Evolutionary conservation across 768 basidiomycete species (phyloP).

Genomic region (Leccinum imitatum): DNA sequence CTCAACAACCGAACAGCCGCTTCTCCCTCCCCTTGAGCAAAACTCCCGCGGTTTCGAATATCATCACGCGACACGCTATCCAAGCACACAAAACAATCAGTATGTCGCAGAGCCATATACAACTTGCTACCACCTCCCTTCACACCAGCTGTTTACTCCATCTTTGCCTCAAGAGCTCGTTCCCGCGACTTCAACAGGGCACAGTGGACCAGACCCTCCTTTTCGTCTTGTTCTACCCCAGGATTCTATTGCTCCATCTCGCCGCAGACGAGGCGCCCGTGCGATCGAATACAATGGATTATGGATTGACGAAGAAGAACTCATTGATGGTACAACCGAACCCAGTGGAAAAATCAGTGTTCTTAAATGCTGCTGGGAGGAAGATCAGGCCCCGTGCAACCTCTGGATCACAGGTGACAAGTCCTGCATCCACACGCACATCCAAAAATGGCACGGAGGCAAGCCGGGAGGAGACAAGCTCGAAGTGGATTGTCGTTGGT

Average conservation of each 20-base stretch:
- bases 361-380: constrained; percentile 15
- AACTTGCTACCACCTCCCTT: no score
- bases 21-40: no score
- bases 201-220: no score
- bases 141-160: no score
- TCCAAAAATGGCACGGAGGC: constrained; percentile 20
- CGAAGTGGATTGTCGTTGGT: constrained; percentile 10
- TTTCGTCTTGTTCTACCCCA: no score
- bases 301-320: constrained; percentile 16
- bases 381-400: constrained; percentile 5
- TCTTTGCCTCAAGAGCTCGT: no score
- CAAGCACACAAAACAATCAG: no score
- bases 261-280: not conserved
- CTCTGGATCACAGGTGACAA: constrained; percentile 20
- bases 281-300: constrained; percentile 9
- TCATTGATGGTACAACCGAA: constrained; percentile 1
- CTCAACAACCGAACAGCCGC: no score
- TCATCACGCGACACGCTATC: no score
- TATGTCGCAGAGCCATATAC: no score
- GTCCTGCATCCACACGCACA: constrained; percentile 15
- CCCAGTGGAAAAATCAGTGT: constrained; percentile 6
- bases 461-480: constrained; percentile 11
- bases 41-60: no score
- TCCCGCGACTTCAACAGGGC: no score
- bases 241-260: not conserved